These are phyloP conservation scores for Cercospora brassicicola DNA, from an alignment of 2,329 filamentous ascomycete genomes.

Conservation along the genomic window DNA sequence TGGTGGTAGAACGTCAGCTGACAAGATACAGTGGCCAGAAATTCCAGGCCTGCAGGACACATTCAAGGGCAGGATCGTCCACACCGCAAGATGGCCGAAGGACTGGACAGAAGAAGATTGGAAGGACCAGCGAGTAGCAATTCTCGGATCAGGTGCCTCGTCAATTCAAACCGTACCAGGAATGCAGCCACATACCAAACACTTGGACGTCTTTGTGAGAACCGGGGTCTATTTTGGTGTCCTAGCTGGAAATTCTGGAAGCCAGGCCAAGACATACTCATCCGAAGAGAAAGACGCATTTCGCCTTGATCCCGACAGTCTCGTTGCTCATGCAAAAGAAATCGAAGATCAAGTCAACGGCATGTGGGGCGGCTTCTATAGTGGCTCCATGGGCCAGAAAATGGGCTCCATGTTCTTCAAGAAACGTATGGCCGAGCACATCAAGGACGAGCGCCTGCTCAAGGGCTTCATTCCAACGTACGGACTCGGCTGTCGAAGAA, in stretches of 20 bases:
- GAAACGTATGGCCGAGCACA: slow-evolving; percentile 51
- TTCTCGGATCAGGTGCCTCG: slow-evolving; percentile 49
- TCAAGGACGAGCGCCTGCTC: slow-evolving; percentile 53
- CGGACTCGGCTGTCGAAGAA: slow-evolving; percentile 48
- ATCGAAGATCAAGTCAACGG: slow-evolving; percentile 47
- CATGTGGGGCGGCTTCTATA: slow-evolving; percentile 50
- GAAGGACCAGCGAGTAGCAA: slow-evolving; percentile 45
- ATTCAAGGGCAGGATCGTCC: slow-evolving; percentile 47
- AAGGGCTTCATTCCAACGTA: slow-evolving; percentile 51
- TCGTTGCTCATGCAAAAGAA: slow-evolving; percentile 44
- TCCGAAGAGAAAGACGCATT: slow-evolving; percentile 47
- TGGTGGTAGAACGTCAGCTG: neutral
- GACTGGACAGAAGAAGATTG: slow-evolving; percentile 49
- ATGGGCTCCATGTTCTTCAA: slow-evolving; percentile 42
- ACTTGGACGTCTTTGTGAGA: slow-evolving; percentile 50
- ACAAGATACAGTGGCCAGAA: slow-evolving; percentile 29
- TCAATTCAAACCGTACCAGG: slow-evolving; percentile 51
- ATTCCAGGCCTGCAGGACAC: slow-evolving; percentile 45
- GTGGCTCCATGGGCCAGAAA: slow-evolving; percentile 44
- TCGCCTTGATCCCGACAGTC: slow-evolving; percentile 43
- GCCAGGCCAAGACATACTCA: slow-evolving; percentile 48
- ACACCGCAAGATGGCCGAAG: slow-evolving; percentile 50
- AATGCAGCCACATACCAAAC: slow-evolving; percentile 50
- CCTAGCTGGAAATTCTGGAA: slow-evolving; percentile 48
- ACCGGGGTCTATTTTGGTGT: slow-evolving; percentile 46